phyloP scores from a whole-genome alignment of 2,329 filamentous ascomycete species.

The Hirsutella thompsonii region DNA sequence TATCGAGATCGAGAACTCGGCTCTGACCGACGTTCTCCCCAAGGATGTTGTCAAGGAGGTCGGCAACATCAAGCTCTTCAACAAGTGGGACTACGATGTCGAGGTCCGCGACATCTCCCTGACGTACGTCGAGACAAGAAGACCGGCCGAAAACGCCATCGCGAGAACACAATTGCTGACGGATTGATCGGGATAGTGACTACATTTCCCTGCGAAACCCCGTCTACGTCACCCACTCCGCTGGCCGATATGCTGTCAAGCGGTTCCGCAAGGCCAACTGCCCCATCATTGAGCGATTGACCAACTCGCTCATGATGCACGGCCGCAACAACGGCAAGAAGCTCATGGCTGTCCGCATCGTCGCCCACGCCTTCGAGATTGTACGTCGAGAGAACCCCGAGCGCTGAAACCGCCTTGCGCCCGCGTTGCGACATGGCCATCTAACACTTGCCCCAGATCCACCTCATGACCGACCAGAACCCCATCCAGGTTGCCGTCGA shows the following conservation, averaged over 20 bases:
- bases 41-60: conserved; percentile 86
- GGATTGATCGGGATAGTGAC: conserved; percentile 50
- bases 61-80: conserved; percentile 92
- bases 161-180: conserved; percentile 14
- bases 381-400: conserved; percentile 45
- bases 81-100: conserved; percentile 97
- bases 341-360: conserved; percentile 99
- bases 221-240: conserved; percentile 98
- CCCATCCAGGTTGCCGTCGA: conserved; percentile 99
- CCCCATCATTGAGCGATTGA: conserved; percentile 99
- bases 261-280: conserved; percentile 99
- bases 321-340: conserved; percentile 99
- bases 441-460: conserved; percentile 52
- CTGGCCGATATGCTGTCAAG: conserved; percentile 97
- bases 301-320: conserved; percentile 99
- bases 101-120: conserved; percentile 99
- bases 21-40: conserved; percentile 70
- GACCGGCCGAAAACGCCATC: background rate
- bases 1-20: conserved; percentile 76
- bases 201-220: conserved; percentile 99
- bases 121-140: conserved; percentile 53
- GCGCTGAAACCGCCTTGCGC: background rate
- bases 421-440: background rate
- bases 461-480: conserved; percentile 99
- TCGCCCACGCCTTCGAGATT: conserved; percentile 98